Percentiles rank a stretch among this genome's conserved stretches.
Evolutionary conservation across 371 early-diverging fungal species (phyloP).

Genomic region (Rhizopus microsporus): DNA sequence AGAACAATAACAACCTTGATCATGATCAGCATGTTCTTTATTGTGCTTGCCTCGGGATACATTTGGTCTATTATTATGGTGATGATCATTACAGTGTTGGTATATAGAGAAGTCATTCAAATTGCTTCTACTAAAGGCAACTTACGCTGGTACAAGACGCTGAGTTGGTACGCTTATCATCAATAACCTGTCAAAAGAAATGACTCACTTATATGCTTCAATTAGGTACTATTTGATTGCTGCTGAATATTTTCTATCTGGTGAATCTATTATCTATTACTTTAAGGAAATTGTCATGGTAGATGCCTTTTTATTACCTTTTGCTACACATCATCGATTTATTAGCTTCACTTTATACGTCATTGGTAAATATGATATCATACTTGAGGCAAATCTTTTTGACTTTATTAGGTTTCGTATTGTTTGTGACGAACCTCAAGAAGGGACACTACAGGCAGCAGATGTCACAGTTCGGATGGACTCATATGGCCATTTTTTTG

Average conservation of each 20-base stretch:
- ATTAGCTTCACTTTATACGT: conserved; percentile 90
- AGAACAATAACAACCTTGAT: conserved; percentile 82
- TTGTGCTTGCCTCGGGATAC: conserved; percentile 77
- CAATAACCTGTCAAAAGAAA: background rate
- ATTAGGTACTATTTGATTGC: conserved; percentile 78
- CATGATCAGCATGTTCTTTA: conserved; percentile 83
- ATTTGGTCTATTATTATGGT: conserved; percentile 78
- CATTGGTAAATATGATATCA: conserved; percentile 50
- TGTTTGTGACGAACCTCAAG: conserved; percentile 91
- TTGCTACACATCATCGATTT: conserved; percentile 93
- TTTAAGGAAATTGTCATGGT: conserved; percentile 79
- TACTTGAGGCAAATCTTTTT: background rate
- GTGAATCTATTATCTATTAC: conserved; percentile 88
- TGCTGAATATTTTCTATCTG: conserved; percentile 92
- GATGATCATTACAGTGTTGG: conserved; percentile 70
- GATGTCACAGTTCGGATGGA: conserved; percentile 94
- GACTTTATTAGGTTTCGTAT: conserved; percentile 74
- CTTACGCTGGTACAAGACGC: conserved; percentile 85
- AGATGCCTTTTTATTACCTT: conserved; percentile 79
- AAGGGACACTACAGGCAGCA: conserved; percentile 89
- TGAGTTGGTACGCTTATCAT: conserved; percentile 72
- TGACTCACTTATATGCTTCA: background rate
- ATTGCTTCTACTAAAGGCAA: conserved; percentile 82
- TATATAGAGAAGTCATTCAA: conserved; percentile 86
- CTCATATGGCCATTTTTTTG: conserved; percentile 91